Percentiles rank a stretch among this genome's conserved stretches.
Conservation (phyloP, 129 eudicot species). For the Saussurea involucrata region DNA sequence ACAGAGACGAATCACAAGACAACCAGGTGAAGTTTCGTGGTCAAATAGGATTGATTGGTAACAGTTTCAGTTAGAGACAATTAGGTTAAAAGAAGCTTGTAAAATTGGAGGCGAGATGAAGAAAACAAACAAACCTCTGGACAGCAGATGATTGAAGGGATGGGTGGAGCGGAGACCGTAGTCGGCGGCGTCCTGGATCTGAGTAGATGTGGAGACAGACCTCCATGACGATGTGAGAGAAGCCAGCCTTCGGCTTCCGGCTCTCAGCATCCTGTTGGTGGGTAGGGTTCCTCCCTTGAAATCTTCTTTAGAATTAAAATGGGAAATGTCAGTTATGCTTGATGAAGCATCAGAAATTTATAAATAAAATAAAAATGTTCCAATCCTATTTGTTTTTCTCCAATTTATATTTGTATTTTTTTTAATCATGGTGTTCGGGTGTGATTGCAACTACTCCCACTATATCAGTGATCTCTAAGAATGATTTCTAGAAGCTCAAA, state of each 20-base stretch:
- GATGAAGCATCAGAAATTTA: too few species aligned
- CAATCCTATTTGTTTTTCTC: background rate
- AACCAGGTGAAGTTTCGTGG: background rate
- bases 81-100: background rate
- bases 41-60: background rate
- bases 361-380: background rate
- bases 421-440: too few species aligned
- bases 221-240: slow-evolving; percentile 39
- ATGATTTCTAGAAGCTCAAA: too few species aligned
- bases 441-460: too few species aligned
- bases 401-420: too few species aligned
- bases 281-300: background rate
- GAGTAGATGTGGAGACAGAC: slow-evolving; percentile 20
- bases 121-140: slow-evolving; percentile 19
- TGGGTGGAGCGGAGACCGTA: slow-evolving; percentile 1
- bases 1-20: background rate
- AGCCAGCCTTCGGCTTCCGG: slow-evolving; percentile 40
- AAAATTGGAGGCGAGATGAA: background rate
- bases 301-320: background rate
- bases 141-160: background rate
- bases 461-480: too few species aligned
- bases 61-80: background rate
- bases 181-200: slow-evolving; percentile 16
- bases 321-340: too few species aligned
- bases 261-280: slow-evolving; percentile 43